These are phyloP conservation scores for Coemansia sp. DNA, from an alignment of 192 early-diverging fungal genomes.

Conservation along the genomic window DNA sequence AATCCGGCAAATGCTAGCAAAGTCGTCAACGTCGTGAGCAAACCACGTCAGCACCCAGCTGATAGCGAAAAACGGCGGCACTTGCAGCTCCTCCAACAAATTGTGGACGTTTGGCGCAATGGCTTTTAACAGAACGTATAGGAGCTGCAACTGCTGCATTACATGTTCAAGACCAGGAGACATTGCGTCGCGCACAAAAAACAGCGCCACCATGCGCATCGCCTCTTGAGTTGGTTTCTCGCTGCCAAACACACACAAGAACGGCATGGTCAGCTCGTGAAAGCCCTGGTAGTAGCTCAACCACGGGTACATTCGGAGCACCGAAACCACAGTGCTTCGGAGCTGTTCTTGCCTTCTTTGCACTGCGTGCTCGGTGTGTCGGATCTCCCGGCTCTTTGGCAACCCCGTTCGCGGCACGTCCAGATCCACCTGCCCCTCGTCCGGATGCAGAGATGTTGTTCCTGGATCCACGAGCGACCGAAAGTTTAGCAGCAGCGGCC, in stretches of 20 bases:
- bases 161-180: conserved; percentile 36
- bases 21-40: conserved; percentile 62
- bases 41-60: conserved; percentile 79
- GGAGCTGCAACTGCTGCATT: conserved; percentile 36
- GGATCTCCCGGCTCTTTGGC: conserved; percentile 27
- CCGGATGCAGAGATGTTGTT: conserved; percentile 19
- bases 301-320: conserved; percentile 60
- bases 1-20: conserved; percentile 55
- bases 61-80: conserved; percentile 68
- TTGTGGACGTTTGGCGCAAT: conserved; percentile 32
- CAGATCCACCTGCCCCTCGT: conserved; percentile 46
- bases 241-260: conserved; percentile 59
- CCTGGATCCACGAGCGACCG: conserved; percentile 26
- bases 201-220: conserved; percentile 57
- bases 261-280: conserved; percentile 53
- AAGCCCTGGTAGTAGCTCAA: conserved; percentile 71
- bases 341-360: conserved; percentile 56
- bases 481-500: conserved; percentile 51
- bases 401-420: conserved; percentile 34
- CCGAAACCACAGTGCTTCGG: conserved; percentile 45
- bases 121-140: conserved; percentile 28
- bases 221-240: conserved; percentile 56
- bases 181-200: conserved; percentile 55
- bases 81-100: conserved; percentile 39
- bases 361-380: conserved; percentile 27